Evolutionary conservation across 2,329 filamentous ascomycete species (phyloP).

Genomic region (Aspergillus ochraceoroseus): DNA sequence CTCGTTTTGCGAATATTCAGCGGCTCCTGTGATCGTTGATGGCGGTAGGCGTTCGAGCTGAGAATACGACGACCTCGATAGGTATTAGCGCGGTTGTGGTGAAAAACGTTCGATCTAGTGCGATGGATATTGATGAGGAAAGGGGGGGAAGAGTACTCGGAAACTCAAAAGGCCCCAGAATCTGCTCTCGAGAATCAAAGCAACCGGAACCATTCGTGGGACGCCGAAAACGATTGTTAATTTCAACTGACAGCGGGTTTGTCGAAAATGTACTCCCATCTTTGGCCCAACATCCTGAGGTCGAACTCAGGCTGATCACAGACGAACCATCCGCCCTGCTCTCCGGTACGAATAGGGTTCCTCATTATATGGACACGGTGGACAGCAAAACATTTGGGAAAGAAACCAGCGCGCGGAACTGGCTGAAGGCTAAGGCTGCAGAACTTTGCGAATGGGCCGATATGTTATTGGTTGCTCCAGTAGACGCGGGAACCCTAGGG

Average conservation of each 20-base stretch:
- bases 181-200: conserved; percentile 1
- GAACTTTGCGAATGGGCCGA: conserved; percentile 84
- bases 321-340: conserved; percentile 37
- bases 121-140: conserved; percentile 29
- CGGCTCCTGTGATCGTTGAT: conserved; percentile 3
- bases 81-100: conserved; percentile 7
- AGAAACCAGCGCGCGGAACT: conserved; percentile 36
- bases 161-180: conserved; percentile 11
- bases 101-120: conserved; percentile 18
- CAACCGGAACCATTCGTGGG: conserved; percentile 5
- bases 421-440: conserved; percentile 42
- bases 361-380: conserved; percentile 41
- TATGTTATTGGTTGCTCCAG: conserved; percentile 74
- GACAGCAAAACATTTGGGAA: conserved; percentile 39
- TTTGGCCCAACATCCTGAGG: conserved; percentile 36
- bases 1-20: no score
- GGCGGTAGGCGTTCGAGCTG: conserved; percentile 14
- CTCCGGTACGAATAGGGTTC: conserved; percentile 37
- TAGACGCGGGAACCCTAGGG: conserved; percentile 76
- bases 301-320: conserved; percentile 43
- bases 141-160: conserved; percentile 17
- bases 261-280: conserved; percentile 38
- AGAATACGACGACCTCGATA: conserved; percentile 6
- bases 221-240: conserved; percentile 22
- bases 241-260: conserved; percentile 38